phyloP scores from a whole-genome alignment of 441 rosid genomes.

The Adansonia rubrostipa region DNA sequence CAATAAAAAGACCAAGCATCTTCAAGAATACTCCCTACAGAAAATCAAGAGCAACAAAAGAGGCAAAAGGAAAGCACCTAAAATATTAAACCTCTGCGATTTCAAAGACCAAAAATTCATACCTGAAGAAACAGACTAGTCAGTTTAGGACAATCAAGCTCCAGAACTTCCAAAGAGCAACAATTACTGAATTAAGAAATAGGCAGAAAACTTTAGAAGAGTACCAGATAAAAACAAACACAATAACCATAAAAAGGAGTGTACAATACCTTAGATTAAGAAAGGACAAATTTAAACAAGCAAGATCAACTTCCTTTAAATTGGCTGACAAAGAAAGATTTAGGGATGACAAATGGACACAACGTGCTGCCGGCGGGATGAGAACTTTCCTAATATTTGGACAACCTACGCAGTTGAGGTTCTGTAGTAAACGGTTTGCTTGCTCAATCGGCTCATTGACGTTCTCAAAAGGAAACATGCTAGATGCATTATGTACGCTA shows the following conservation, averaged over 20 bases:
- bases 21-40: neutral
- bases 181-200: constrained; percentile 67
- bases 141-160: constrained; percentile 81
- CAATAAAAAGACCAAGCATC: neutral
- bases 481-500: constrained; percentile 32
- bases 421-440: constrained; percentile 77
- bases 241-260: constrained; percentile 1
- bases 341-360: constrained; percentile 73
- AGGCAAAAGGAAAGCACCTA: neutral
- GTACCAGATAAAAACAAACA: constrained; percentile 18
- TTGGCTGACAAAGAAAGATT: constrained; percentile 88
- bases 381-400: constrained; percentile 84
- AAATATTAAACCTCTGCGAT: neutral
- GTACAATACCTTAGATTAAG: constrained; percentile 81
- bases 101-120: constrained; percentile 20
- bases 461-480: constrained; percentile 35
- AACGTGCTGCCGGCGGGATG: constrained; percentile 78
- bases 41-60: constrained; percentile 1
- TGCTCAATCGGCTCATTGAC: constrained; percentile 46
- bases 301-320: constrained; percentile 87
- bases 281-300: constrained; percentile 69
- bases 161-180: constrained; percentile 78
- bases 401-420: constrained; percentile 94
- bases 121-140: constrained; percentile 95
- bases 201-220: constrained; percentile 9